Conservation (phyloP, 2,329 filamentous ascomycete species). For the Orbilia oligospora region DNA sequence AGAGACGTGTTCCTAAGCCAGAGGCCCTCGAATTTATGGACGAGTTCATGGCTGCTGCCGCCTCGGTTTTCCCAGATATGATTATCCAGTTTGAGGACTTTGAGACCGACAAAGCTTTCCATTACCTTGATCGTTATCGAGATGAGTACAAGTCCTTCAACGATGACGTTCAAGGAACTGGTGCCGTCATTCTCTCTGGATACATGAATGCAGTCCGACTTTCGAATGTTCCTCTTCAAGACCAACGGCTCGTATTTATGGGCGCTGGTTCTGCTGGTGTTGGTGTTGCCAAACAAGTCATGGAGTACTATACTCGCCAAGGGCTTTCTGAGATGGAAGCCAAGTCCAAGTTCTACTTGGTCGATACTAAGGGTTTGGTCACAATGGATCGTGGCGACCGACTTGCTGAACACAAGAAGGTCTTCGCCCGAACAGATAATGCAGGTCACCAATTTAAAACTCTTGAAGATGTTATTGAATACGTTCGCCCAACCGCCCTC, state of each 20-base stretch:
- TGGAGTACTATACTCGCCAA: conserved; percentile 94
- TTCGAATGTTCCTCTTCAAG: conserved; percentile 85
- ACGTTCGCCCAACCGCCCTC: conserved; percentile 93
- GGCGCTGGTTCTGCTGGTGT: conserved; percentile 95
- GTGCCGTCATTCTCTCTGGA: conserved; percentile 91
- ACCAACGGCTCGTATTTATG: conserved; percentile 96
- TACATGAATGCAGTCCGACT: conserved; percentile 79
- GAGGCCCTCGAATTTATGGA: conserved; percentile 94
- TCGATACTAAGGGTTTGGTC: conserved; percentile 96
- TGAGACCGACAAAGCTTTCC: conserved; percentile 86
- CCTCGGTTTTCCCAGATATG: conserved; percentile 79
- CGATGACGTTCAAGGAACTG: conserved; percentile 97
- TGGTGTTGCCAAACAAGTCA: conserved; percentile 96
- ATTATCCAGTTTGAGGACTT: conserved; percentile 95
- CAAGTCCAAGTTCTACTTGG: conserved; percentile 93
- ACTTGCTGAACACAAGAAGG: conserved; percentile 89
- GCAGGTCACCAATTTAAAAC: conserved; percentile 80
- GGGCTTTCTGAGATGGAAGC: conserved; percentile 90
- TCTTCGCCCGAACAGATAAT: conserved; percentile 77
- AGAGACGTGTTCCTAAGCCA: conserved; percentile 81
- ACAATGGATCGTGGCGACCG: conserved; percentile 93
- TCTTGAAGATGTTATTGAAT: conserved; percentile 92
- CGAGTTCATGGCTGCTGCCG: conserved; percentile 93
- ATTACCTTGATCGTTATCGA: conserved; percentile 89
- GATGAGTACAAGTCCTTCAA: conserved; percentile 95